Base-by-base conservation (phyloP, 306 rosid genomes). In the Medicago lupulina region DNA sequence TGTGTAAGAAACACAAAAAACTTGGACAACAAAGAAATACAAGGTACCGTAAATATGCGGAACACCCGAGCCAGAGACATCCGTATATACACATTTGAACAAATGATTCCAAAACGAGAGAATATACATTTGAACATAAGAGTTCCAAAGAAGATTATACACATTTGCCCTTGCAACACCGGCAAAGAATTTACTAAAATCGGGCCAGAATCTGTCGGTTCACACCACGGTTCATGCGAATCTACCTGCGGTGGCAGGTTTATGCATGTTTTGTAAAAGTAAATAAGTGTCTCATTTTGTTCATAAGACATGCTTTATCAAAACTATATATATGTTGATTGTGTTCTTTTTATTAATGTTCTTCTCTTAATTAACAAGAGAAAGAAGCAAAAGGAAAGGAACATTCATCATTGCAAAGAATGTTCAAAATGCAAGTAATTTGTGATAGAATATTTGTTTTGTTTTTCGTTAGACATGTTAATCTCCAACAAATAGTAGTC, bases 101-200 rank as follows among this genome's bases (percentile, higher is more conserved):
- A n/a, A n/a, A n/a, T n/a, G n/a, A n/a, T n/a, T n/a, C n/a, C n/a
- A n/a, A n/a, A n/a, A n/a, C n/a, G n/a, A n/a, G n/a, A n/a, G n/a
- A n/a, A n/a, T n/a, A n/a, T n/a, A n/a, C n/a, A n/a, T n/a, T n/a
- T n/a, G n/a, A n/a, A n/a, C n/a, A n/a, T n/a, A n/a, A n/a, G n/a
- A 5, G 83, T 85, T 71, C 38, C 73, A 25, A 75, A 62, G 61
- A 15, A 85, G 28, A 85, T 62, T 1, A 85, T 1, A 17, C 74
- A 70, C 11, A 85, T 50, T 12, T 85, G 84, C 47, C 75, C 13
- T 41, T 82, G 49, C 71, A 85, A 39, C 14, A 75, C 5, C 66
- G 88, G 86, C 67, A 85, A 43, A 19, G 86, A 1, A 8, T n/a
- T 70, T 17, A 0, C 9, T 17, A 66, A 21, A 80, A 59, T 13